Evolutionary conservation across 1,284 basidiomycete genomes (phyloP), one percentile per base, ranked within the genome.

Genomic region (Mycosarcoma maydis): DNA sequence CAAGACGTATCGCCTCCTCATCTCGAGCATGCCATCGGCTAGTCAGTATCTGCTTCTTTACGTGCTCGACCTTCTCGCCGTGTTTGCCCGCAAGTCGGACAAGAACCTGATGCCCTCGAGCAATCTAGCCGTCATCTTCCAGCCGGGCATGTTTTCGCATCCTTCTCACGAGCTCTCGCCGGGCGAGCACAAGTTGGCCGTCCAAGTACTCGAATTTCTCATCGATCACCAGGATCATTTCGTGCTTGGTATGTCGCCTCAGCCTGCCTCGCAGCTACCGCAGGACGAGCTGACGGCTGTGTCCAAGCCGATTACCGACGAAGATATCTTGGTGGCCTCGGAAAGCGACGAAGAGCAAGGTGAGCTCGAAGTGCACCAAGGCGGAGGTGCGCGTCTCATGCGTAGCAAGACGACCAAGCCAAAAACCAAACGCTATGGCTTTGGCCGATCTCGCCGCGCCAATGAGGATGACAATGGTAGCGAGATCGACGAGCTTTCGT

Each of bases 31-130:
- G 86, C 92, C 94, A 1, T 88, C 88, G 16, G 87, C 90, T 29
- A 95, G 96, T 73, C 93, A 95, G 80, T 96, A 94, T 81, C 88
- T 98, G 20, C 86, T 98, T 24, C 88, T 98, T 52, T 98, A 98
- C 82, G 92, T 98, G 29, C 87, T 98, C 61, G 95, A 98, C 82
- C 87, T 98, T 20, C 85, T 98, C 42, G 93, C 92, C 42, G 93
- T 98, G 8, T 97, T 98, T 83, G 90, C 92, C 2, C 88, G 90
- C 56, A 93, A 92, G 81, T 88, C 89, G 23, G 90, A 94, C 73
- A 91, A 90, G 84, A 98, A 98, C 81, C 85, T 94, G 41, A 98
- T 98, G 95, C 94, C 90, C 1, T 90, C 94, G 14, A 87, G 90
- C 60, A 98, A 81, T 33, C 68, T 82, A 6, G 80, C 80, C 23